phyloP scores from a whole-genome alignment of 345 rosid species.

The Excoecaria agallocha region DNA sequence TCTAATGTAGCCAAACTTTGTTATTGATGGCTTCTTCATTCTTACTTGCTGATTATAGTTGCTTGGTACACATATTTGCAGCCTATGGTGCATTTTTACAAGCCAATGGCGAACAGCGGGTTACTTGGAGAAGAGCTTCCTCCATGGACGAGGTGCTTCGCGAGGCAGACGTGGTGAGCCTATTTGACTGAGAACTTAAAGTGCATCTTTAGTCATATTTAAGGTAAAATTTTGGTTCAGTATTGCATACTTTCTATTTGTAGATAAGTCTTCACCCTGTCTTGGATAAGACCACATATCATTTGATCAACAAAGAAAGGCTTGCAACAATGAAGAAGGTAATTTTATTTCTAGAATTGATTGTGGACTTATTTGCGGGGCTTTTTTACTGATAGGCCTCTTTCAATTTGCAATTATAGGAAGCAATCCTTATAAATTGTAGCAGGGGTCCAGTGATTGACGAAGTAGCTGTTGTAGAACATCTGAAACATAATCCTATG shows the following conservation, averaged over 20 bases:
- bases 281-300: constrained; percentile 92
- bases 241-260: constrained; percentile 15
- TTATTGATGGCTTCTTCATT: background rate
- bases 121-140: constrained; percentile 87
- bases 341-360: background rate
- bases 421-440: constrained; percentile 93
- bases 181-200: constrained; percentile 12
- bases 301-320: constrained; percentile 87
- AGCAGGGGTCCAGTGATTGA: constrained; percentile 94
- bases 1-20: background rate
- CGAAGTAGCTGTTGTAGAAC: constrained; percentile 87
- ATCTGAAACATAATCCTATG: constrained; percentile 86
- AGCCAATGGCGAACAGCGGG: constrained; percentile 82
- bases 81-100: constrained; percentile 82
- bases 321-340: constrained; percentile 97
- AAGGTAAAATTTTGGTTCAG: constrained; percentile 2
- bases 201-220: background rate
- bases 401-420: constrained; percentile 39
- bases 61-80: constrained; percentile 24
- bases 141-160: constrained; percentile 88
- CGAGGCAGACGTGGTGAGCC: constrained; percentile 78
- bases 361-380: background rate
- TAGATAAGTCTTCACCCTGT: constrained; percentile 97
- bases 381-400: background rate
- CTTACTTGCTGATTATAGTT: constrained; percentile 8